phyloP scores from a whole-genome alignment of 176 grass and related monocot species.

The Phyllostachys edulis region DNA sequence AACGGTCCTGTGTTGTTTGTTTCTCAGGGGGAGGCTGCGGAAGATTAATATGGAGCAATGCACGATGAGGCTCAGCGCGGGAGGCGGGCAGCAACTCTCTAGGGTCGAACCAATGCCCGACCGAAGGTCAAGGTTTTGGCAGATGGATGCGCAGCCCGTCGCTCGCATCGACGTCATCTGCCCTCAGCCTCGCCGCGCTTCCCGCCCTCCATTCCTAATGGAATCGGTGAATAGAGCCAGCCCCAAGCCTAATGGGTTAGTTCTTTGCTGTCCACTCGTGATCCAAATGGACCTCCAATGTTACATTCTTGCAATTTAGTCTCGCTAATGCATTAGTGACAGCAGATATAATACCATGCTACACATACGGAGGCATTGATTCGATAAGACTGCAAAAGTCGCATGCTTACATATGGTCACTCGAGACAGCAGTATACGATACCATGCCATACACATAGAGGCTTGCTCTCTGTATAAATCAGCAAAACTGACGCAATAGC shows the following conservation, averaged over 20 bases:
- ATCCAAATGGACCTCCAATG: background rate
- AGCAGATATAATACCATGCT: too few species aligned
- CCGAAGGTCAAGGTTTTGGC: constrained; percentile 79
- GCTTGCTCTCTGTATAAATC: background rate
- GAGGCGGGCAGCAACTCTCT: constrained; percentile 42
- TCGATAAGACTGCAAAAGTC: background rate
- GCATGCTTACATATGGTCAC: background rate
- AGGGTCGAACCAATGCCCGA: constrained; percentile 49
- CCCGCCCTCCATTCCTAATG: constrained; percentile 33
- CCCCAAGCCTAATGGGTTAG: constrained; percentile 52
- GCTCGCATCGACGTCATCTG: constrained; percentile 60
- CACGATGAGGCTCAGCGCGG: constrained; percentile 31
- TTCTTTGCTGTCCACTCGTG: background rate
- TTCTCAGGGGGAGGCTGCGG: background rate
- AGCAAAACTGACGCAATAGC: background rate
- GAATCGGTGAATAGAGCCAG: constrained; percentile 39
- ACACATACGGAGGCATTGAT: background rate
- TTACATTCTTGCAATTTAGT: background rate
- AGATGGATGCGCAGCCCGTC: constrained; percentile 51
- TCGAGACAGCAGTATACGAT: too few species aligned
- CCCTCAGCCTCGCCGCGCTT: constrained; percentile 56
- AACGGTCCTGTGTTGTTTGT: background rate
- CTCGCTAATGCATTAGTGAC: too few species aligned
- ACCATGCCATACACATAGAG: background rate
- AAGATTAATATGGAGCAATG: constrained; percentile 58